Conservation (phyloP, 805 yeast genomes). For the Metschnikowia lochheadii region DNA sequence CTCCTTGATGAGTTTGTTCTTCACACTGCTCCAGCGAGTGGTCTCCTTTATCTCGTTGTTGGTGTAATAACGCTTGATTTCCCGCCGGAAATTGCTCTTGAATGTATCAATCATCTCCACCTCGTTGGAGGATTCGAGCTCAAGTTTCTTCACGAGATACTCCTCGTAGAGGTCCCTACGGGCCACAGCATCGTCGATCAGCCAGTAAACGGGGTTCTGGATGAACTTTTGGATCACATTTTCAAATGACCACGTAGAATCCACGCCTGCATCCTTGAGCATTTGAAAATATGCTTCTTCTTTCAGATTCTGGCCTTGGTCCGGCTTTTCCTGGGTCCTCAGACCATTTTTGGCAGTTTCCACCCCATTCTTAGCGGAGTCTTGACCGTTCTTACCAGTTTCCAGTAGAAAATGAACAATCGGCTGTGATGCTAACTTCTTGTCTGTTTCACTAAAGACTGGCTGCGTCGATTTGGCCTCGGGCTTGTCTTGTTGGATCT, state of each 20-base stretch:
- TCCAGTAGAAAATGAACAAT: not conserved
- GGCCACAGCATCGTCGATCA: slow-evolving; percentile 53
- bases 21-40: slow-evolving; percentile 63
- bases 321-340: slow-evolving; percentile 5
- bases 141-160: slow-evolving; percentile 42
- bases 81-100: slow-evolving; percentile 47
- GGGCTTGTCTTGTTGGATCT: not conserved
- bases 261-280: slow-evolving; percentile 55
- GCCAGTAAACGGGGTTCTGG: slow-evolving; percentile 64
- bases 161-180: slow-evolving; percentile 64
- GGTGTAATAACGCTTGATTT: slow-evolving; percentile 36
- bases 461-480: not conserved
- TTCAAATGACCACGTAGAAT: slow-evolving; percentile 72
- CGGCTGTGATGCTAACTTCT: slow-evolving; percentile 2
- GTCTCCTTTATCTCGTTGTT: slow-evolving; percentile 43
- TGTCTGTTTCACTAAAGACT: not conserved
- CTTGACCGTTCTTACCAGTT: not conserved
- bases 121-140: slow-evolving; percentile 50
- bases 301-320: slow-evolving; percentile 20
- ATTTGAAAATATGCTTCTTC: slow-evolving; percentile 49
- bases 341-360: not conserved
- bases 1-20: slow-evolving; percentile 44
- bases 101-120: slow-evolving; percentile 52
- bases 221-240: slow-evolving; percentile 57
- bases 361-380: not conserved